Conservation (phyloP, 73 alveolate genomes). For the Vitrella brassicaformis region DNA sequence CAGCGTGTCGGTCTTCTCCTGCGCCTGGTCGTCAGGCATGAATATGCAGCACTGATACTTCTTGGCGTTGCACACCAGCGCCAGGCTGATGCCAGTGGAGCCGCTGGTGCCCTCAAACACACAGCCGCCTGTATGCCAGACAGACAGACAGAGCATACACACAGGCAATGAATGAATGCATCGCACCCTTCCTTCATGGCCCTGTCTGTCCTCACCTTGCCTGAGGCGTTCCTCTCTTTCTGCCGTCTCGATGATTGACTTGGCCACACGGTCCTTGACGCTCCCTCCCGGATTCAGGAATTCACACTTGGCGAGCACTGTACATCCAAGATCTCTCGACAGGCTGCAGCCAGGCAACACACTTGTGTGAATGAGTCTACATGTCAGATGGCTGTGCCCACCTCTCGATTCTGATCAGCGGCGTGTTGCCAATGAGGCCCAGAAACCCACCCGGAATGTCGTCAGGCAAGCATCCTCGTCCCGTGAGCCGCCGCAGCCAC, state of each 20-base stretch:
- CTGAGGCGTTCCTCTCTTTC: slow-evolving; percentile 10
- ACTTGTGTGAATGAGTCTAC: no score
- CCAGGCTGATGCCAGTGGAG: slow-evolving; percentile 39
- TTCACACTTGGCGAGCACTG: slow-evolving; percentile 28
- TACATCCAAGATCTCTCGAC: slow-evolving; percentile 2
- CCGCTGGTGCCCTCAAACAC: slow-evolving; percentile 38
- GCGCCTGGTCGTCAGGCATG: slow-evolving; percentile 46
- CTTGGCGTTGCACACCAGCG: slow-evolving; percentile 31
- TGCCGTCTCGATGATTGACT: slow-evolving; percentile 9
- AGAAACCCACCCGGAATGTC: no score
- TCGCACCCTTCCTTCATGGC: slow-evolving; percentile 79
- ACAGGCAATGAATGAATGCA: not conserved
- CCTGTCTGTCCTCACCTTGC: not conserved
- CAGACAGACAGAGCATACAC: not conserved
- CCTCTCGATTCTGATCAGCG: slow-evolving; percentile 62
- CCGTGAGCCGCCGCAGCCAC: no score
- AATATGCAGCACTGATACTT: slow-evolving; percentile 35
- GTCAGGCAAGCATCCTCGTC: no score
- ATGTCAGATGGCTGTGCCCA: slow-evolving; percentile 43
- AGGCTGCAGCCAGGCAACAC: no score
- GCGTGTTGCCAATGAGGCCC: slow-evolving; percentile 66
- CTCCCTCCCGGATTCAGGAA: slow-evolving; percentile 37
- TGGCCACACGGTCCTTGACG: slow-evolving; percentile 32
- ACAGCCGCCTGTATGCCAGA: not conserved
- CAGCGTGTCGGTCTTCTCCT: slow-evolving; percentile 35